These are phyloP conservation scores for Mycocentrospora acerina DNA, from an alignment of 2,329 filamentous ascomycete genomes.

Conservation along the genomic window DNA sequence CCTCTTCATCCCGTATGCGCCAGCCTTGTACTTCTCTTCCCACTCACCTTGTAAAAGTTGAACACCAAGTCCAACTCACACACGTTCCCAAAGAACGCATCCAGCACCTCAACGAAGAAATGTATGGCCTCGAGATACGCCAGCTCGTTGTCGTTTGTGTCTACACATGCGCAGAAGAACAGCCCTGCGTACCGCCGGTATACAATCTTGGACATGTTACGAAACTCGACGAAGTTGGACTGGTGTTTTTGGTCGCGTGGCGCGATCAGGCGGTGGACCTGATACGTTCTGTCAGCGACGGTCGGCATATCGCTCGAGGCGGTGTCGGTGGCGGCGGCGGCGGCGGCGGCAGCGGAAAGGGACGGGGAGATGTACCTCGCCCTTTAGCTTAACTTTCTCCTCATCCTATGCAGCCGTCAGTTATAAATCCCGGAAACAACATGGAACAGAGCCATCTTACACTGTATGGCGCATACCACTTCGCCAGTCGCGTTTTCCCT, in stretches of 20 bases:
- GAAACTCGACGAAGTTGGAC: constrained; percentile 97
- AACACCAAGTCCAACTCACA: constrained; percentile 91
- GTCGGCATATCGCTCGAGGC: no score
- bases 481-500: constrained; percentile 96
- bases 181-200: constrained; percentile 96
- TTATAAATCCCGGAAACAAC: background rate
- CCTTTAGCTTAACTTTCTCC: constrained; percentile 98
- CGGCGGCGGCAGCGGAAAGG: background rate
- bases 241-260: constrained; percentile 99
- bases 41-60: constrained; percentile 67
- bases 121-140: constrained; percentile 97
- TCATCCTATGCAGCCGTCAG: constrained; percentile 64
- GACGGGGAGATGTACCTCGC: constrained; percentile 65
- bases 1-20: background rate
- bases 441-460: constrained; percentile 44
- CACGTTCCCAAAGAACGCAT: constrained; percentile 98
- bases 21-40: background rate
- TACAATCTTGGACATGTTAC: constrained; percentile 86
- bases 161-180: constrained; percentile 99
- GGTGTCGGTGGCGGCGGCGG: constrained; percentile 1
- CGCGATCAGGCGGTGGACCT: constrained; percentile 96
- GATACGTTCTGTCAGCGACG: constrained; percentile 4
- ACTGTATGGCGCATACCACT: constrained; percentile 98
- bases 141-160: constrained; percentile 98
- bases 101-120: constrained; percentile 98